Evolutionary conservation across 2,329 filamentous ascomycete genomes (phyloP), one percentile per base, ranked within the genome.

Genomic region (Pseudogymnoascus sp.): DNA sequence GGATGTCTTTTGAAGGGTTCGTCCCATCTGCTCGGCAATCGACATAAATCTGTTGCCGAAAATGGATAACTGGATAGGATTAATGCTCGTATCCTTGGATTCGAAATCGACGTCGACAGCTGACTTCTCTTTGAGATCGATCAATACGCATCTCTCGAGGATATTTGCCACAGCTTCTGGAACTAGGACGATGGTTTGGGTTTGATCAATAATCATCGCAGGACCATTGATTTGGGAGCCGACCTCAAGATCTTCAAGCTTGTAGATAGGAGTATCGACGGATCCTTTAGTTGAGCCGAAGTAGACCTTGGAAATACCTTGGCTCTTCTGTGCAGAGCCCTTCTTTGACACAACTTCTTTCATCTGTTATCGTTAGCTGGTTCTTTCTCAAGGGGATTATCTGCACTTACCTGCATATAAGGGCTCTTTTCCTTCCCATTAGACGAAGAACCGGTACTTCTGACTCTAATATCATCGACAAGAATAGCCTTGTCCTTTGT

Each of bases 161-260:
- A 59, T 35, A 4, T 91, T 76, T 0, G 93, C 93, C 29, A 85
- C 84, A 2, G 90, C 84, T 31, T 83, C 84, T 0, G 93, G 93
- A 0, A 89, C 89, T 1, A 96, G 86, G 0, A 97, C 89, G 65
- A 97, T 93, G 0, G 93, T 97, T 75, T 97, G 93, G 0, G 89
- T 93, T 5, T 88, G 86, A 69, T 93, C 93, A 1, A 91, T 90
- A 64, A 96, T 82, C 75, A 96, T 90, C 0, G 91, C 91, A 0
- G 93, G 92, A 0, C 93, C 92, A 50, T 80, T 78, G 62, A 96
- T 79, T n/a, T 84, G 82, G 64, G 91, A 85, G 1, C 92, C 90
- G 6, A 89, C 79, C 1, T 79, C 77, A 6, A 96, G 78, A 62
- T 89, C 82, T 64, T 88, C 85, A 0, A 96, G 82, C 74, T 88